Evolutionary conservation across 1,139 yeast genomes (phyloP).

Genomic region (Saccharomyces hybrid): DNA sequence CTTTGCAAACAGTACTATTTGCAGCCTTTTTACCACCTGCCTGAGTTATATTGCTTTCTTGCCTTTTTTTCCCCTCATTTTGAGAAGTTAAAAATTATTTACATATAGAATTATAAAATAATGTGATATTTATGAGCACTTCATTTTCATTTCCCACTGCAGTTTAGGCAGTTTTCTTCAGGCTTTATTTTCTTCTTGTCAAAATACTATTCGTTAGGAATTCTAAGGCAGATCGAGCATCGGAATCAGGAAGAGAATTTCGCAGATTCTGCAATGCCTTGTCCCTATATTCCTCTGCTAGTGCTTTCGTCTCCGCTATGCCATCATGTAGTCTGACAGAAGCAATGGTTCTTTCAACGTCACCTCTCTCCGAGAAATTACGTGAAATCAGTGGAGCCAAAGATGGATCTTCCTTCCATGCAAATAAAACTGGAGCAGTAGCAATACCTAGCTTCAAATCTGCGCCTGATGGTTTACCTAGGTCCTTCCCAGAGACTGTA

Average conservation of each 20-base stretch:
- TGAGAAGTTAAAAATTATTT: neutral
- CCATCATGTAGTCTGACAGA: conserved; percentile 72
- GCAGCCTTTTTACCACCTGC: conserved; percentile 75
- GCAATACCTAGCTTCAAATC: conserved; percentile 91
- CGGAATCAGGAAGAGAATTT: conserved; percentile 68
- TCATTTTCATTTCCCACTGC: neutral
- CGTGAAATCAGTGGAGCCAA: conserved; percentile 78
- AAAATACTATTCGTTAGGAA: conserved; percentile 76
- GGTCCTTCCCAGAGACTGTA: conserved; percentile 69
- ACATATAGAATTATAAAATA: neutral
- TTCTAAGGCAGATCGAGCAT: conserved; percentile 81
- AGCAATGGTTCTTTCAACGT: conserved; percentile 67
- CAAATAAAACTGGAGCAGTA: conserved; percentile 91
- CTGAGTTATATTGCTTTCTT: conserved; percentile 22
- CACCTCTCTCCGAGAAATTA: conserved; percentile 75
- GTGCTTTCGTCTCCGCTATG: conserved; percentile 60
- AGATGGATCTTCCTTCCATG: conserved; percentile 85
- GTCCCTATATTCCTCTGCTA: conserved; percentile 74
- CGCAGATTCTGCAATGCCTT: conserved; percentile 68
- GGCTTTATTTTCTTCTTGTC: conserved; percentile 59
- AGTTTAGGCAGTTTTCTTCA: neutral
- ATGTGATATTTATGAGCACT: neutral
- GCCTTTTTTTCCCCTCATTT: neutral
- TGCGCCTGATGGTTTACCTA: conserved; percentile 95
- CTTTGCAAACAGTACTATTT: conserved; percentile 53